Percentiles rank a stretch among this genome's conserved stretches.
Evolutionary conservation across 352 stramenopile species (phyloP).

Genomic region (Vaucheria bursata): DNA sequence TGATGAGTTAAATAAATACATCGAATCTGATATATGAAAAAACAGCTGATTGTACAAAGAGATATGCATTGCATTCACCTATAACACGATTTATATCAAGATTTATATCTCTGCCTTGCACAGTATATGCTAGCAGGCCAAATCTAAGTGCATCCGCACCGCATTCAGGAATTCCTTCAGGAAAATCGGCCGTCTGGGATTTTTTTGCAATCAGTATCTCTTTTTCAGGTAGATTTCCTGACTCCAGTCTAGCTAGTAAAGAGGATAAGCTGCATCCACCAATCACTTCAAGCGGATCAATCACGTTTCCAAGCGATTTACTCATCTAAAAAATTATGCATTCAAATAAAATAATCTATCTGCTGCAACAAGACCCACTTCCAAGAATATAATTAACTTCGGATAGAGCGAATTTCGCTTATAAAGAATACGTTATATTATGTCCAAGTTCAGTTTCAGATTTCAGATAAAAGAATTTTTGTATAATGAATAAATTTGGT

Average conservation of each 20-base stretch:
- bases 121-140: conserved; percentile 68
- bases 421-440: too few relatives aligned
- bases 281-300: conserved; percentile 97
- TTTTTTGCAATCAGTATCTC: conserved; percentile 92
- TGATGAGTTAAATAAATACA: too few relatives aligned
- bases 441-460: too few relatives aligned
- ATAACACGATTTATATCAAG: conserved; percentile 98
- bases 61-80: too few relatives aligned
- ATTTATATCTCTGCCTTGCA: conserved; percentile 92
- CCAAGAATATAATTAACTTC: too few relatives aligned
- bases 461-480: too few relatives aligned
- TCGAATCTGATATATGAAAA: too few relatives aligned
- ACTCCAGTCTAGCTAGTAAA: conserved; percentile 80
- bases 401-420: too few relatives aligned
- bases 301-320: conserved; percentile 98
- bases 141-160: conserved; percentile 94
- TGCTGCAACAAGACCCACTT: too few relatives aligned
- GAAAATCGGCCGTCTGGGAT: conserved; percentile 89
- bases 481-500: too few relatives aligned
- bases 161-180: conserved; percentile 93
- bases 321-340: conserved; percentile 77
- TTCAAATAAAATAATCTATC: too few relatives aligned
- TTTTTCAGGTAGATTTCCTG: conserved; percentile 88
- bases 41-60: too few relatives aligned
- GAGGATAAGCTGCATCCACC: conserved; percentile 83